Percentiles rank a stretch among this genome's conserved stretches.
These are phyloP conservation scores for Aphanomyces astaci DNA, from an alignment of 352 stramenopile genomes.

Conservation along the genomic window DNA sequence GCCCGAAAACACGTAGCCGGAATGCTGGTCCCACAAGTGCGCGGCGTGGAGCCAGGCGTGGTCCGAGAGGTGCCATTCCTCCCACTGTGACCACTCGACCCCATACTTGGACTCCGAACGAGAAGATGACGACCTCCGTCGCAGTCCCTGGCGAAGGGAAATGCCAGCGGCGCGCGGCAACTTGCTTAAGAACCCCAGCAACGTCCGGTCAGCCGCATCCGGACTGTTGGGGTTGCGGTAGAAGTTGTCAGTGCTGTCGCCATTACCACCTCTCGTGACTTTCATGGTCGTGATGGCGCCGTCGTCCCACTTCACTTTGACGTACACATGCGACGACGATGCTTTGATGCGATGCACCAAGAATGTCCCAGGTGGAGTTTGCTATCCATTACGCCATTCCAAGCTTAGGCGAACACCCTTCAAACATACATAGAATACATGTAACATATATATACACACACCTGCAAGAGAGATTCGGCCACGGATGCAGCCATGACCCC, in stretches of 20 bases:
- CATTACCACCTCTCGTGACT: background rate
- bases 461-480: constrained; percentile 6
- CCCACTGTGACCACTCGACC: background rate
- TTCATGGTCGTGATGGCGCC: constrained; percentile 15
- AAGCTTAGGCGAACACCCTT: too few species aligned
- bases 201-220: background rate
- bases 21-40: constrained; percentile 12
- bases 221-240: constrained; percentile 3
- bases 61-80: background rate
- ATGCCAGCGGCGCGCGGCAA: constrained; percentile 14
- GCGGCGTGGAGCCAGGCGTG: constrained; percentile 1
- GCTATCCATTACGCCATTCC: too few species aligned
- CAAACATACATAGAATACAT: too few species aligned
- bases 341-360: constrained; percentile 13
- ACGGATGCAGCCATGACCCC: background rate
- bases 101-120: too few species aligned
- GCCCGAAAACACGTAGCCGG: constrained; percentile 10
- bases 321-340: constrained; percentile 1
- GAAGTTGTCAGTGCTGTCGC: background rate
- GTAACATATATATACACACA: background rate
- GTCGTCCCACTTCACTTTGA: constrained; percentile 19
- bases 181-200: constrained; percentile 7
- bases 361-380: constrained; percentile 5
- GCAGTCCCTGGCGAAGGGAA: too few species aligned
- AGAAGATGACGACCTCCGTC: too few species aligned